phyloP scores from a whole-genome alignment of 2,329 filamentous ascomycete genomes.

The Paecilomyces variotii region DNA sequence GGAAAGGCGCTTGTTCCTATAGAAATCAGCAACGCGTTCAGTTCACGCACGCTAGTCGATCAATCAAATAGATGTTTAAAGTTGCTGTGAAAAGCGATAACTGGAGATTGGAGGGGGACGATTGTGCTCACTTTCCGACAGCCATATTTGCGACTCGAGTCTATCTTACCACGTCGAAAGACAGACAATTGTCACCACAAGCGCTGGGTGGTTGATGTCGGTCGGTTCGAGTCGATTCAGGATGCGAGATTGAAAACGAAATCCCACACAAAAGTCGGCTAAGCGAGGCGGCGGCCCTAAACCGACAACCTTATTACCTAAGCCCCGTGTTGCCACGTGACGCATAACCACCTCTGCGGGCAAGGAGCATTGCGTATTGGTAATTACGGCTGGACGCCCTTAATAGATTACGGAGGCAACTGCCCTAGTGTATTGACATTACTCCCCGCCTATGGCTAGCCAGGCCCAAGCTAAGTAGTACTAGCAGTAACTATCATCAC shows the following conservation, averaged over 20 bases:
- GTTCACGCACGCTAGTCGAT: not conserved
- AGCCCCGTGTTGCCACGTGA: slow-evolving; percentile 6
- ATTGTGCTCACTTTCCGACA: slow-evolving; percentile 64
- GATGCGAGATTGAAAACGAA: slow-evolving; percentile 28
- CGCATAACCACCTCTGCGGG: not conserved
- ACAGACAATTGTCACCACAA: slow-evolving; percentile 34
- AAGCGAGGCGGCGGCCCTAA: slow-evolving; percentile 36
- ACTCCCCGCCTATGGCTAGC: not conserved
- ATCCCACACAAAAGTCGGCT: slow-evolving; percentile 40
- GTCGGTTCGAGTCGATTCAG: slow-evolving; percentile 25
- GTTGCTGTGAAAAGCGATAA: not conserved
- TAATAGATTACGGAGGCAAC: not conserved
- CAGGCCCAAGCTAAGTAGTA: no score
- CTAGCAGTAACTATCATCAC: no score
- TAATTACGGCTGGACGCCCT: not conserved
- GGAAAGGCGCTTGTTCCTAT: slow-evolving; percentile 98
- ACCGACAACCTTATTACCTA: slow-evolving; percentile 18
- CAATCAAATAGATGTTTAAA: not conserved
- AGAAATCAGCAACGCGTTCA: slow-evolving; percentile 1
- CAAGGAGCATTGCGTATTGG: not conserved
- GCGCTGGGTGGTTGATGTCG: slow-evolving; percentile 29
- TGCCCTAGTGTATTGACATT: not conserved
- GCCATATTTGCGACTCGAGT: slow-evolving; percentile 62
- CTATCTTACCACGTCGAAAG: slow-evolving; percentile 34
- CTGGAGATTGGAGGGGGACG: not conserved